A percentile compares a stretch with the other conserved stretches of the same genome.
phyloP scores from a whole-genome alignment of 805 yeast genomes.

The Starmerella asiatica region DNA sequence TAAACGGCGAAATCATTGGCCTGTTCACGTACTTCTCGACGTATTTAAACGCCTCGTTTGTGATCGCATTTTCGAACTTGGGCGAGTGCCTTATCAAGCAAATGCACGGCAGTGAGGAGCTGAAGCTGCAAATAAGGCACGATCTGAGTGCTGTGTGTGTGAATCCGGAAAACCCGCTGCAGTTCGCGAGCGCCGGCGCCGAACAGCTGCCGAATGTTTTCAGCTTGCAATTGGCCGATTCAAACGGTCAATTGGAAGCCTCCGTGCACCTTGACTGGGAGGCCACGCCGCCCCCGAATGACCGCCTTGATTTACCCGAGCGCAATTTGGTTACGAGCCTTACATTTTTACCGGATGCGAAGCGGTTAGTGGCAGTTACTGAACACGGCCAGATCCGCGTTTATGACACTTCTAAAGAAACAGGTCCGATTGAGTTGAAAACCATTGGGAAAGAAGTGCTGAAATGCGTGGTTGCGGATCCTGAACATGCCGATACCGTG shows the following conservation, averaged over 20 bases:
- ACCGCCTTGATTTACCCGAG: constrained; percentile 61
- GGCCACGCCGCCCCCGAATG: constrained; percentile 74
- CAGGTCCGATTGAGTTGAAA: constrained; percentile 50
- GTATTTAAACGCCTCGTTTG: constrained; percentile 9
- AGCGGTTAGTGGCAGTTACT: constrained; percentile 52
- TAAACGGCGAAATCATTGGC: background rate
- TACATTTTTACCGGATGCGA: constrained; percentile 33
- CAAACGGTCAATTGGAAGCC: constrained; percentile 20
- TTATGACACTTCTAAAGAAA: constrained; percentile 51
- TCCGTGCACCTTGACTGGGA: constrained; percentile 34
- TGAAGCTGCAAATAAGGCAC: constrained; percentile 3
- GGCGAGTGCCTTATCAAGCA: constrained; percentile 26
- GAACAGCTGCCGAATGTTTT: constrained; percentile 53
- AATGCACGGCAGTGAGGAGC: constrained; percentile 5
- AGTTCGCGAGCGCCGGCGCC: constrained; percentile 76
- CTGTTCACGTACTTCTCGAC: background rate
- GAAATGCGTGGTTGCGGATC: constrained; percentile 28
- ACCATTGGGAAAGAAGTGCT: constrained; percentile 46
- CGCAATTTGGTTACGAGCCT: constrained; percentile 68
- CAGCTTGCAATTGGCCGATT: constrained; percentile 23
- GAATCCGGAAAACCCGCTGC: constrained; percentile 37
- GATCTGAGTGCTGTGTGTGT: constrained; percentile 7
- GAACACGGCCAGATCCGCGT: constrained; percentile 60
- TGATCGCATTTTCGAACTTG: constrained; percentile 23
- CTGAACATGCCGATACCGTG: constrained; percentile 32